These are phyloP conservation scores for Nematodospora valgi DNA, from an alignment of 805 yeast species.

Conservation along the genomic window DNA sequence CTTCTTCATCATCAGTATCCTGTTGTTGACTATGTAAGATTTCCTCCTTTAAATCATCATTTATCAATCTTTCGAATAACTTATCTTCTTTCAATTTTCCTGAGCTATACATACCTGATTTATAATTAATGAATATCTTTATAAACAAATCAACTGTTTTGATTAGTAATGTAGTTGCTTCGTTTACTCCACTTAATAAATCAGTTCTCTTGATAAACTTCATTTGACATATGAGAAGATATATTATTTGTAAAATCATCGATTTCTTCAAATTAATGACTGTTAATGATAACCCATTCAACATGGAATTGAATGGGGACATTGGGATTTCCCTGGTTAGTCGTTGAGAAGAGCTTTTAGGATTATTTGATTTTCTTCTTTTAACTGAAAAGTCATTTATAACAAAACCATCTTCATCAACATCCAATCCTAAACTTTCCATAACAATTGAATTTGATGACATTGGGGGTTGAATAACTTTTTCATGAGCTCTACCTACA, in stretches of 20 bases:
- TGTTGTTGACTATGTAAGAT: slow-evolving; percentile 28
- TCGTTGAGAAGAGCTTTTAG: slow-evolving; percentile 10
- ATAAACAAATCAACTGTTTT: slow-evolving; percentile 31
- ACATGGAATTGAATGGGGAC: slow-evolving; percentile 39
- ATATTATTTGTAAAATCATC: slow-evolving; percentile 40
- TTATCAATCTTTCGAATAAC: slow-evolving; percentile 34
- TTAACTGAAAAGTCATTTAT: slow-evolving; percentile 42
- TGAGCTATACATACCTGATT: slow-evolving; percentile 21
- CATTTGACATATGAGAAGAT: slow-evolving; percentile 37
- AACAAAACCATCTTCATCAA: slow-evolving; percentile 44
- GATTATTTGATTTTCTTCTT: slow-evolving; percentile 21
- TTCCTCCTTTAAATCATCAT: slow-evolving; percentile 38
- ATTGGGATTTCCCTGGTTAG: slow-evolving; percentile 26
- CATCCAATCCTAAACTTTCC: slow-evolving; percentile 37
- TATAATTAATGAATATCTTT: slow-evolving; percentile 37
- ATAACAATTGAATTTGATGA: slow-evolving; percentile 20
- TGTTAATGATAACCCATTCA: slow-evolving; percentile 42
- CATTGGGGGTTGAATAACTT: slow-evolving; percentile 2
- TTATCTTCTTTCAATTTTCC: slow-evolving; percentile 30
- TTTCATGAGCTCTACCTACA: slow-evolving; percentile 19
- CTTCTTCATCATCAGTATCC: slow-evolving; percentile 29
- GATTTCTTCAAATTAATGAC: slow-evolving; percentile 42
- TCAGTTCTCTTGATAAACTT: slow-evolving; percentile 27
- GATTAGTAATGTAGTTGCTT: slow-evolving; percentile 18
- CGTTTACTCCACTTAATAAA: slow-evolving; percentile 15